Conservation (phyloP, 164 flowering plant genomes). For the Litsea cubeba region DNA sequence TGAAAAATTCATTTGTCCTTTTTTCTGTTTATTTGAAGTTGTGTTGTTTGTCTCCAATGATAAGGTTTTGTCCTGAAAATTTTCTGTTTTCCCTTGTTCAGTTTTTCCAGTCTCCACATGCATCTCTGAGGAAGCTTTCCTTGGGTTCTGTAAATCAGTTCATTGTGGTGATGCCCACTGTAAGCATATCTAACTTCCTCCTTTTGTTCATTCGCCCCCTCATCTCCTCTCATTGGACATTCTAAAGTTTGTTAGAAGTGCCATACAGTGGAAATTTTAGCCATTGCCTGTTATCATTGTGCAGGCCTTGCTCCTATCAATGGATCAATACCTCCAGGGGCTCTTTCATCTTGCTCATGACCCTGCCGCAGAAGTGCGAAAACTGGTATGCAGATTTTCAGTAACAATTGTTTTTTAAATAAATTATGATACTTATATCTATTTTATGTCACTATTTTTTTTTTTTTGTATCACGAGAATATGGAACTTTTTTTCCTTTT, state of each 20-base stretch:
- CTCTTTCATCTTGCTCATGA: conserved; percentile 87
- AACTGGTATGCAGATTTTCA: conserved; percentile 56
- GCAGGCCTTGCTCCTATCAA: conserved; percentile 70
- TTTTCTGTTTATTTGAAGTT: conserved; percentile 4
- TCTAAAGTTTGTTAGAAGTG: conserved; percentile 6
- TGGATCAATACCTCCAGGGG: conserved; percentile 96
- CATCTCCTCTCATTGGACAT: neutral
- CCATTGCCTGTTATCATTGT: conserved; percentile 7
- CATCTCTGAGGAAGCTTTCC: conserved; percentile 80
- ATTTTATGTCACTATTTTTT: neutral
- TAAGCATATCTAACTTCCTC: conserved; percentile 30
- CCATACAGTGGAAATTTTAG: neutral
- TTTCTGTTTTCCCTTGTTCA: conserved; percentile 24
- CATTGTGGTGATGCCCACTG: conserved; percentile 93
- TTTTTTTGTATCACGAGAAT: too few species aligned
- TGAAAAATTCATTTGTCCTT: neutral
- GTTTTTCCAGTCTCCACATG: conserved; percentile 92
- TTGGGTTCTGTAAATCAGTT: conserved; percentile 85
- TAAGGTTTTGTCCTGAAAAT: neutral
- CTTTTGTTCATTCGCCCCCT: neutral
- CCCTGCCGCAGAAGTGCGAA: conserved; percentile 79
- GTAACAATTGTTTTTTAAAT: neutral
- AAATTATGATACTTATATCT: neutral
- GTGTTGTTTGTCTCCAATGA: neutral
- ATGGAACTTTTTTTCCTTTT: neutral